These are phyloP conservation scores for Daldinia grandis DNA, from an alignment of 495 filamentous ascomycete genomes.

Conservation along the genomic window DNA sequence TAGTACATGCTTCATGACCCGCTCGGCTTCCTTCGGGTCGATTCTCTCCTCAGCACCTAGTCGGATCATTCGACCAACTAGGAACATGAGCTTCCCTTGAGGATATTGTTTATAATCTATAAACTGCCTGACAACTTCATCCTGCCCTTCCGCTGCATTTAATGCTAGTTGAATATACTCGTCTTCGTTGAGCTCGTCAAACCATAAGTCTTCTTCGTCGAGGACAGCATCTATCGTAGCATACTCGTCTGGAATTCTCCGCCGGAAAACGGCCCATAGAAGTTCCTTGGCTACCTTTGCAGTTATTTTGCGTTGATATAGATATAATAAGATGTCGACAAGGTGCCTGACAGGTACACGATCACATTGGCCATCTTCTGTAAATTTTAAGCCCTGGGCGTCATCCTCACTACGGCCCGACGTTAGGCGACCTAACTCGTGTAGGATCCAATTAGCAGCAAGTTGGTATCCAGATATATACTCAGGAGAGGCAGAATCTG, in stretches of 20 bases:
- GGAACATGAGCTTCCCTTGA: constrained; percentile 80
- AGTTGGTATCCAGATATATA: constrained; percentile 43
- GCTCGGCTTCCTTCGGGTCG: constrained; percentile 76
- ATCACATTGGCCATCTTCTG: constrained; percentile 51
- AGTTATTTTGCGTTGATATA: constrained; percentile 74
- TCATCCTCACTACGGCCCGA: constrained; percentile 47
- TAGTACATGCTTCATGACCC: constrained; percentile 66
- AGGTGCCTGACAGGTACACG: constrained; percentile 68
- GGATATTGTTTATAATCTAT: constrained; percentile 66
- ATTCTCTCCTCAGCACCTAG: constrained; percentile 77
- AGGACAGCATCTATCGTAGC: constrained; percentile 68
- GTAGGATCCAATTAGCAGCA: constrained; percentile 78
- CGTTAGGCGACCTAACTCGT: constrained; percentile 83
- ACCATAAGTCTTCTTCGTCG: constrained; percentile 69
- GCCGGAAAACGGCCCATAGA: constrained; percentile 64
- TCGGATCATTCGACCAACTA: constrained; percentile 92
- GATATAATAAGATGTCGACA: constrained; percentile 69
- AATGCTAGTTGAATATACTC: constrained; percentile 68
- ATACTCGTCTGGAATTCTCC: constrained; percentile 52
- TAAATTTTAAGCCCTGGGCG: constrained; percentile 50
- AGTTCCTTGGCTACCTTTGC: constrained; percentile 78
- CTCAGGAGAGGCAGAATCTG: constrained; percentile 37
- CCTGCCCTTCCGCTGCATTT: constrained; percentile 55
- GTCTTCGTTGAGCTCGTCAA: constrained; percentile 65
- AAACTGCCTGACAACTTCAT: constrained; percentile 76